A percentile compares a stretch with the other conserved stretches of the same genome.
Evolutionary conservation across 306 rosid species (phyloP).

Genomic region (Quercus variabilis): DNA sequence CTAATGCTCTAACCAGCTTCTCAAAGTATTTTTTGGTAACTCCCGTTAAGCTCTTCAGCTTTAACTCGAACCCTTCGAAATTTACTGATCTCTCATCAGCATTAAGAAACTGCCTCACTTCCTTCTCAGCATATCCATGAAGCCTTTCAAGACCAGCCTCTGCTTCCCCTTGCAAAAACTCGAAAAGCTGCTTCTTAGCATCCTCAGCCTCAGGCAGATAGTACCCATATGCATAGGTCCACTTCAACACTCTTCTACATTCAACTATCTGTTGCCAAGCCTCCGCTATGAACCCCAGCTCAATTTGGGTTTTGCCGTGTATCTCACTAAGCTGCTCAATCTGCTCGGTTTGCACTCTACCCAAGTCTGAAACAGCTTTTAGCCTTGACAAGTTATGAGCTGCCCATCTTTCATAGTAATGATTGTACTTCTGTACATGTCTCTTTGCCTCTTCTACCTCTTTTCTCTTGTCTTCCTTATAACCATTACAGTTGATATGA

Average conservation of each 20-base stretch:
- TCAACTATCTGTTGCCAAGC: constrained; percentile 54
- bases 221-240: constrained; percentile 56
- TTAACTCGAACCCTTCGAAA: neutral
- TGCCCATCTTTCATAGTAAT: constrained; percentile 41
- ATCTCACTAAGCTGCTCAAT: constrained; percentile 29
- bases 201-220: constrained; percentile 28
- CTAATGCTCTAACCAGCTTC: constrained; percentile 62
- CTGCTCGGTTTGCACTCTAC: constrained; percentile 7
- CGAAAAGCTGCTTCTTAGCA: constrained; percentile 25
- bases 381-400: constrained; percentile 32
- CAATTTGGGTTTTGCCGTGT: constrained; percentile 23
- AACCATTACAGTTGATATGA: constrained; percentile 25
- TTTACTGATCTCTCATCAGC: neutral
- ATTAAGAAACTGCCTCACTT: neutral
- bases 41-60: constrained; percentile 12
- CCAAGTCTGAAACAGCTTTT: constrained; percentile 22
- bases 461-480: constrained; percentile 3
- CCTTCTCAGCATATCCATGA: constrained; percentile 19
- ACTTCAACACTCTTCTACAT: constrained; percentile 49
- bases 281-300: constrained; percentile 33
- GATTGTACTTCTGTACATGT: constrained; percentile 27
- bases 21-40: constrained; percentile 28
- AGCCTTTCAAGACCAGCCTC: constrained; percentile 37
- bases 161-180: constrained; percentile 30
- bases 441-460: constrained; percentile 20